phyloP scores from a whole-genome alignment of 2,329 filamentous ascomycete species.

The Furcasterigmium furcatum region DNA sequence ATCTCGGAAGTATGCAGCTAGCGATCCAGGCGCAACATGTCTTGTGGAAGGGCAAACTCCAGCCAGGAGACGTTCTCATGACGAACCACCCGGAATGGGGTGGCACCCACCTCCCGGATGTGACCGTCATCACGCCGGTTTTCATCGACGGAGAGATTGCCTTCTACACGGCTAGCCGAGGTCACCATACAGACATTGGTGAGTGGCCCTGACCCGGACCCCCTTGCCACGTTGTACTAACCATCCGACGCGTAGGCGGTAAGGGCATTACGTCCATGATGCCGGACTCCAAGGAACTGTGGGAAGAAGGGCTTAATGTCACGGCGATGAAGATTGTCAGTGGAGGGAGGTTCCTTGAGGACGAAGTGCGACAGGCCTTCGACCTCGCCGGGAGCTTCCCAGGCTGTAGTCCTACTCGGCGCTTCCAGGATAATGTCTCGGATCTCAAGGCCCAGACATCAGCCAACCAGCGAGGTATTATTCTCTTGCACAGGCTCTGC shows the following conservation, averaged over 20 bases:
- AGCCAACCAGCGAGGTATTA: constrained; percentile 73
- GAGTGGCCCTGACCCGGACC: no score
- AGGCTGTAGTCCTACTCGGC: constrained; percentile 54
- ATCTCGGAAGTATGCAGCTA: constrained; percentile 75
- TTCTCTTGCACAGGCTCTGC: constrained; percentile 70
- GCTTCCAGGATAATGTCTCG: constrained; percentile 71
- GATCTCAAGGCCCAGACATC: constrained; percentile 74
- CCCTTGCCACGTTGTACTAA: no score
- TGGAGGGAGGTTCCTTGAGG: constrained; percentile 75
- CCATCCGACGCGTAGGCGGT: no score
- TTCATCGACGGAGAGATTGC: constrained; percentile 23
- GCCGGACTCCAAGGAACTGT: constrained; percentile 64
- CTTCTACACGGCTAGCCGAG: constrained; percentile 26
- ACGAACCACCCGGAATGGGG: constrained; percentile 40
- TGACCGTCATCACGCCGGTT: constrained; percentile 37
- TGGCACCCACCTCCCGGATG: constrained; percentile 35
- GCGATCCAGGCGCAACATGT: constrained; percentile 66
- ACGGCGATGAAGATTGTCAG: constrained; percentile 70
- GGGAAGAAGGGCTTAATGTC: constrained; percentile 63
- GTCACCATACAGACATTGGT: constrained; percentile 47
- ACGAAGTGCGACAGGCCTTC: no score
- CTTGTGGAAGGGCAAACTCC: constrained; percentile 68
- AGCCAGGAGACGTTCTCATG: constrained; percentile 71
- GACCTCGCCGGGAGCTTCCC: no score
- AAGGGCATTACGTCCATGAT: constrained; percentile 59